Conservation (phyloP, 2,329 filamentous ascomycete species). For the Cadophora malorum region DNA sequence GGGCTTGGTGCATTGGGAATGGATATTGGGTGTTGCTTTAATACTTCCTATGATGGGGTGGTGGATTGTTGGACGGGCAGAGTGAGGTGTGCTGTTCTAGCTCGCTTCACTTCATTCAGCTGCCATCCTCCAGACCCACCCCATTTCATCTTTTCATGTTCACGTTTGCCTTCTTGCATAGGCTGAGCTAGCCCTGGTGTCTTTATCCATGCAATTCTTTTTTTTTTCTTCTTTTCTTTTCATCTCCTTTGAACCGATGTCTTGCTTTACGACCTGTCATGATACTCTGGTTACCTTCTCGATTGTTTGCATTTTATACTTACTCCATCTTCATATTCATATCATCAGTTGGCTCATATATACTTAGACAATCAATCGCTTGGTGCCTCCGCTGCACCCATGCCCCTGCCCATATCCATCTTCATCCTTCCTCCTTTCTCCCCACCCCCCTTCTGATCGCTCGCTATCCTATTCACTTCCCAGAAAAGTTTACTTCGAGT, state of each 20-base stretch:
- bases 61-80: not conserved
- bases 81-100: not conserved
- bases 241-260: not conserved
- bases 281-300: too few species aligned
- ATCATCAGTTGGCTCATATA: not conserved
- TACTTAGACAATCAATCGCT: not conserved
- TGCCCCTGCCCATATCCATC: too few species aligned
- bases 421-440: too few species aligned
- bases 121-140: not conserved
- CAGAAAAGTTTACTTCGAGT: too few species aligned
- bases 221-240: not conserved
- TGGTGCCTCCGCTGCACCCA: not conserved
- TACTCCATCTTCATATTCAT: too few species aligned
- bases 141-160: too few species aligned
- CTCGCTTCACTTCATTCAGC: not conserved
- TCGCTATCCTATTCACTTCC: too few species aligned
- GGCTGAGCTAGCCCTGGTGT: not conserved
- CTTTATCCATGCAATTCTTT: too few species aligned
- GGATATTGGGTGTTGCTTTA: not conserved
- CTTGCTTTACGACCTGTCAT: too few species aligned
- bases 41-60: not conserved
- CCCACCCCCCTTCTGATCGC: too few species aligned
- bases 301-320: not conserved
- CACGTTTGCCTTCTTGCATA: not conserved
- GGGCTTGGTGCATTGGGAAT: slow-evolving; percentile 2